phyloP scores from a whole-genome alignment of 306 rosid species.

The Acacia melanoxylon region DNA sequence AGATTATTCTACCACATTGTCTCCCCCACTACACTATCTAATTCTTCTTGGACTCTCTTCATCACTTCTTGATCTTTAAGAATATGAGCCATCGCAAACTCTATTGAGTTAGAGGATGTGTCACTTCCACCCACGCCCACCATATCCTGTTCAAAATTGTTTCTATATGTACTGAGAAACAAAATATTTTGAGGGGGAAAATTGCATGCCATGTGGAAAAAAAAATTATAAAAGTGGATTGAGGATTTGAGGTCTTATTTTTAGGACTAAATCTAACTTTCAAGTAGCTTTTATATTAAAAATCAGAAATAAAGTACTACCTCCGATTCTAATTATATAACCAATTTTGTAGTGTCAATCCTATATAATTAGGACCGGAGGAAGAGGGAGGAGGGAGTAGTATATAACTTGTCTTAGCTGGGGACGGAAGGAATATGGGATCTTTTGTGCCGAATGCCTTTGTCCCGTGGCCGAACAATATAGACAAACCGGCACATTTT shows the following conservation, averaged over 20 bases:
- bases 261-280: no score
- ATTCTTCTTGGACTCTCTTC: not conserved
- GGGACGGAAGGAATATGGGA: not conserved
- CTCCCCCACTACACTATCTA: not conserved
- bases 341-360: no score
- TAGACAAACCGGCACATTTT: not conserved
- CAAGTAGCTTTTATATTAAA: no score
- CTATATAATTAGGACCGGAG: no score
- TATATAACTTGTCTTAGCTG: not conserved
- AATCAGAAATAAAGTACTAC: no score
- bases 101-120: slow-evolving; percentile 38
- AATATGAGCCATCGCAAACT: slow-evolving; percentile 45
- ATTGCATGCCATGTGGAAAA: no score
- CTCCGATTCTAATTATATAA: no score
- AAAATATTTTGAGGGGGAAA: no score
- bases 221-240: no score
- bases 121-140: slow-evolving; percentile 49
- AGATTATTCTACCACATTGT: not conserved
- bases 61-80: slow-evolving; percentile 31
- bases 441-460: not conserved
- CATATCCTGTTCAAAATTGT: slow-evolving; percentile 34
- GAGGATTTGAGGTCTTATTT: no score
- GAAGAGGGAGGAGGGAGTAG: no score
- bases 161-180: no score
- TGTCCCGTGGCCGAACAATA: not conserved